phyloP scores from a whole-genome alignment of 2,329 filamentous ascomycete species.

The Stagonosporopsis tanaceti region DNA sequence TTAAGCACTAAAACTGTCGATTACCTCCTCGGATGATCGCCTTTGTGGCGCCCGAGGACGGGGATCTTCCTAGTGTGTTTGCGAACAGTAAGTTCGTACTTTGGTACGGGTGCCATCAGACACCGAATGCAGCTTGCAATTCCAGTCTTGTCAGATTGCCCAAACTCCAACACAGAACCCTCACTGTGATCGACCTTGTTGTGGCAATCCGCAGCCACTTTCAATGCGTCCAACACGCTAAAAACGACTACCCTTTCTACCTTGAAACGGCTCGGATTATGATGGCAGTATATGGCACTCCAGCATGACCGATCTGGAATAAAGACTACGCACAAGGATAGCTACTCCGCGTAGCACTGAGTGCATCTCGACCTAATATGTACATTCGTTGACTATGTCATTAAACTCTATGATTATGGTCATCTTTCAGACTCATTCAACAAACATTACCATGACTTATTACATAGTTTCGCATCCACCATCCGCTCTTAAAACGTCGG shows the following conservation, averaged over 20 bases:
- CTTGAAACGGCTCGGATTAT: too few relatives aligned
- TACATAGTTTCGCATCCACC: background rate
- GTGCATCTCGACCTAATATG: too few relatives aligned
- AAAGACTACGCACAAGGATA: too few relatives aligned
- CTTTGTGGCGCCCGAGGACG: slow-evolving; percentile 25
- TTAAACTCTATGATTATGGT: too few relatives aligned
- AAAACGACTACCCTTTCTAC: too few relatives aligned
- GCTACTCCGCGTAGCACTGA: too few relatives aligned
- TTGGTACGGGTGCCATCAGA: background rate
- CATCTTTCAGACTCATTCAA: background rate
- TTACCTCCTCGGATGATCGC: slow-evolving; percentile 36
- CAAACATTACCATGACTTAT: background rate
- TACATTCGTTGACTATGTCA: too few relatives aligned
- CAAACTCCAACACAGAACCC: background rate
- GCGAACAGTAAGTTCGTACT: background rate
- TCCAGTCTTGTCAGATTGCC: background rate
- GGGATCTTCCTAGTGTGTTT: slow-evolving; percentile 10
- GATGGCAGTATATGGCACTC: too few relatives aligned
- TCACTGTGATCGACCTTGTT: background rate
- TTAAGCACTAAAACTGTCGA: slow-evolving; percentile 26
- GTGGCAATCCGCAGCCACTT: background rate
- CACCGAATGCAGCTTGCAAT: background rate
- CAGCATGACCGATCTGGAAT: too few relatives aligned
- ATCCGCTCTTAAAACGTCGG: slow-evolving; percentile 3
- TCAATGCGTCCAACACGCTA: too few relatives aligned